Evolutionary conservation across 768 basidiomycete genomes (phyloP), one percentile per base, ranked within the genome.

Genomic region (Tylopilus sp.): DNA sequence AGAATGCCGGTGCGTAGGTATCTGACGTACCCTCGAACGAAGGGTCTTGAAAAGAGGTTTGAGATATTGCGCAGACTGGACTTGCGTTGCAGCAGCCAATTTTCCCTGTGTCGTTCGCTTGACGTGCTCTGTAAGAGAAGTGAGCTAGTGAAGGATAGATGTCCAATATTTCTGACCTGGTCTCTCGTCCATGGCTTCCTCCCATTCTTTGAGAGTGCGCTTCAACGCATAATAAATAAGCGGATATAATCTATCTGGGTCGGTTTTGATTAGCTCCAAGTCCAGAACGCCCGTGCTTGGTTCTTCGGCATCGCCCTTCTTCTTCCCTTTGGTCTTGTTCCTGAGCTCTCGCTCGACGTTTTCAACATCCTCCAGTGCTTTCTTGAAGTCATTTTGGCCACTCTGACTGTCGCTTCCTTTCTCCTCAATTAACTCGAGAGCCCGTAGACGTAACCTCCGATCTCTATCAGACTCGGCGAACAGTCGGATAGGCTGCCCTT

Each of bases 401-500:
- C 85, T 87, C 45, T 83, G 83, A 30, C 82, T 78, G 50, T 91
- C 86, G 52, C 83, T 79, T 3, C 85, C 89, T 48, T 86, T 88
- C 71, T 94, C 91, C 64, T 99, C 97, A 49, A 98, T 90, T 33
- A 99, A 81, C 66, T 99, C 97, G 15, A 99, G 74, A 1, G 97
- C 95, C 46, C 97, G 82, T 13, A 99, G 73, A 13, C 97, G 83
- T 13, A 98, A 71, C 28, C 94, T 76, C 10, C 97, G 79, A 23
- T 98, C 97, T 73, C 94, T 92, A 73, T 99, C 97, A 0, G 86
- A 83, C 68, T 99, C 97, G 28, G 86, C 97, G 63, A 99, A 99
- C 9, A 99, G 74, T 25, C 93, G 82, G 55, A 98, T 89, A 4
- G 97, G 97, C 65, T 98, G 95, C 21, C 90, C 92, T 65, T 97